Evolutionary conservation across 1,284 basidiomycete genomes (phyloP).

Genomic region (Melampsora abietis-canadensis): DNA sequence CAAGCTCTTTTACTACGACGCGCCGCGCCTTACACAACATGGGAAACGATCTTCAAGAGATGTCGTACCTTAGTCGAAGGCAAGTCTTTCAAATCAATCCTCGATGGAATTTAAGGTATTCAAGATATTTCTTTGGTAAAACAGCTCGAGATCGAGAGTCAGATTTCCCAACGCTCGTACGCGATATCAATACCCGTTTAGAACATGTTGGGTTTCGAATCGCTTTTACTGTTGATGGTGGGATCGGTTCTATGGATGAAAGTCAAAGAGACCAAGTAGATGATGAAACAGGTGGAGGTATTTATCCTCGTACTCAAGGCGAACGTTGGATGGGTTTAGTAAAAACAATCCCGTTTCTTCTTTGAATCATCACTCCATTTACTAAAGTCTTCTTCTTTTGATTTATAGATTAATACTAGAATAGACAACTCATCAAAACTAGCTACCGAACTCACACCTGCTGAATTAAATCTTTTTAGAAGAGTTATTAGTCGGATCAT

Average conservation of each 20-base stretch:
- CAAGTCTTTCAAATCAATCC: background rate
- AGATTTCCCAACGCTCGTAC: conserved; percentile 11
- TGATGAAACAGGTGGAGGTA: too few species aligned
- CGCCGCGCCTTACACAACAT: conserved; percentile 15
- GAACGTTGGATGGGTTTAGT: conserved; percentile 29
- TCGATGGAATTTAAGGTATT: background rate
- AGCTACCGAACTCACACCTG: conserved; percentile 21
- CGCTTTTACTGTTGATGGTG: conserved; percentile 20
- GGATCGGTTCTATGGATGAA: conserved; percentile 21
- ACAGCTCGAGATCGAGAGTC: conserved; percentile 10
- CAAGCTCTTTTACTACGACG: conserved; percentile 31
- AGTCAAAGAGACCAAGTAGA: background rate
- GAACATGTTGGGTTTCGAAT: conserved; percentile 29
- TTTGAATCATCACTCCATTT: too few species aligned
- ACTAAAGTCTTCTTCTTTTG: background rate
- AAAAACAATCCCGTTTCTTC: background rate
- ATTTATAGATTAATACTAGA: conserved; percentile 29
- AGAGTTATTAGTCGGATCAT: conserved; percentile 27
- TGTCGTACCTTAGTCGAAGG: conserved; percentile 1
- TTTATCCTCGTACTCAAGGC: background rate
- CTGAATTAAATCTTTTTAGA: conserved; percentile 22
- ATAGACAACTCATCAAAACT: conserved; percentile 23
- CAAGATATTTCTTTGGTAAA: background rate
- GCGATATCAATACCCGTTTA: conserved; percentile 25
- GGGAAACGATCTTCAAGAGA: conserved; percentile 20